Percentiles rank a stretch among this genome's conserved stretches.
Evolutionary conservation across 1,284 basidiomycete species (phyloP).

Genomic region (Tylopilus sp.): DNA sequence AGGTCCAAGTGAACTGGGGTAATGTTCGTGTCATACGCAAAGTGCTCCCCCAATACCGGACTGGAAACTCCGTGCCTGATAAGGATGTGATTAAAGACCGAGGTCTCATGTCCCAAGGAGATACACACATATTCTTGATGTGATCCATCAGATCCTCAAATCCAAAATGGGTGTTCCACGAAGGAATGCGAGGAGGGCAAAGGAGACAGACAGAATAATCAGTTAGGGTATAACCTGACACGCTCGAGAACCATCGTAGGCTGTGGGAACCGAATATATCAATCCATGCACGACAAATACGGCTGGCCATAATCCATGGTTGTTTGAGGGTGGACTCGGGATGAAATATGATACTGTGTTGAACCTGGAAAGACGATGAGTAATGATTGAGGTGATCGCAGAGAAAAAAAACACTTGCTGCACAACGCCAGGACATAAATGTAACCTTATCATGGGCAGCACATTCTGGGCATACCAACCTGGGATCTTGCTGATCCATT

Average conservation of each 20-base stretch:
- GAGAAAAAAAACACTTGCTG: slow-evolving; percentile 15
- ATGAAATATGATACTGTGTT: slow-evolving; percentile 22
- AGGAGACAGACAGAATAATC: slow-evolving; percentile 27
- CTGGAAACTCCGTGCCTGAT: slow-evolving; percentile 22
- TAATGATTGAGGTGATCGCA: not conserved
- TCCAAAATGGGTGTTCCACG: slow-evolving; percentile 29
- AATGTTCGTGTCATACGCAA: slow-evolving; percentile 22
- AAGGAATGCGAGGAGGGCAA: slow-evolving; percentile 31
- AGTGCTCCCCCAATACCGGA: slow-evolving; percentile 24
- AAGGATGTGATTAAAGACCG: not conserved
- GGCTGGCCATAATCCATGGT: slow-evolving; percentile 14
- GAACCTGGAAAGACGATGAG: slow-evolving; percentile 16
- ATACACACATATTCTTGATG: slow-evolving; percentile 22
- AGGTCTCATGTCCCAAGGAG: not conserved
- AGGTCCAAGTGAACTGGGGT: slow-evolving; percentile 21
- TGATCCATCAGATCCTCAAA: slow-evolving; percentile 19
- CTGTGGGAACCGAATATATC: not conserved
- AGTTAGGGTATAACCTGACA: slow-evolving; percentile 2
- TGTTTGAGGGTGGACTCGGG: slow-evolving; percentile 1
- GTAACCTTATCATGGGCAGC: slow-evolving; percentile 4
- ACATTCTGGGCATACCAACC: slow-evolving; percentile 23
- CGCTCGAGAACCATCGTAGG: not conserved
- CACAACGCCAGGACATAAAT: slow-evolving; percentile 28
- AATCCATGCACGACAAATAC: not conserved
- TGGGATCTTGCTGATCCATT: slow-evolving; percentile 26